Base-by-base conservation (phyloP, 768 basidiomycete species). In the Daedaleopsis nitida region DNA sequence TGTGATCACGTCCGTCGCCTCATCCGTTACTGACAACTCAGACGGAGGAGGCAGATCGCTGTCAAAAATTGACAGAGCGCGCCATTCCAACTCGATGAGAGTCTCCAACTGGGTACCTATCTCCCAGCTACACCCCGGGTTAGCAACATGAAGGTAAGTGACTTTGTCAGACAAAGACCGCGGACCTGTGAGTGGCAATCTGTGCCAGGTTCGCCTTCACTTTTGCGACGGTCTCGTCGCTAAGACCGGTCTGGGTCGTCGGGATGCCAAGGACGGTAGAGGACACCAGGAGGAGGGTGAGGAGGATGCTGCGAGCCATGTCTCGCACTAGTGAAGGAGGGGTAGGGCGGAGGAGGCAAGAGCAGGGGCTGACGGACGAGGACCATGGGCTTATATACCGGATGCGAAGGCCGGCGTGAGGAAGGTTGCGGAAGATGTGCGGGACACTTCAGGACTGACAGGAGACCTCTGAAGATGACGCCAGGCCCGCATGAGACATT, bases 51-150 rank as follows among this genome's bases (percentile, higher is more conserved):
- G 73, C 8, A 79, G 73, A 48, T 66, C 69, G n/a, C 73, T 51
- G 45, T 73, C 70, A 66, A 83, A 86, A 17, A 84, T 81, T 21
- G 85, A 81, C 39, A 85, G 69, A 8, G 71, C 58, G 6, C 83
- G 81, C 73, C 79, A 80, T 39, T 79, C 75, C 34, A 80, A 70
- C 68, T 87, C 86, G 14, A 80, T 78, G 51, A 86, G 67, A 13
- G 85, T 82, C 68, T 87, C 77, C n/a, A 81, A 74, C 39, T 79
- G 77, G n/a, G 79, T 82, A 8, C 86, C 86, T 47, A 82, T 67
- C 65, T 86, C 85, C 86, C 86, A 87, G 63, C 84, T 86, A 65
- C 19, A 17, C 34, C n/a, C 45, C 42, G 42, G 27, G 52, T 52
- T 17, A 32, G 53, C n/a, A 42, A 13, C 2, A 14, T 43, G 13